Percentiles rank a stretch among this genome's conserved stretches.
These are phyloP conservation scores for Pythium rhizo-oryzae DNA, from an alignment of 352 stramenopile species.

Conservation along the genomic window DNA sequence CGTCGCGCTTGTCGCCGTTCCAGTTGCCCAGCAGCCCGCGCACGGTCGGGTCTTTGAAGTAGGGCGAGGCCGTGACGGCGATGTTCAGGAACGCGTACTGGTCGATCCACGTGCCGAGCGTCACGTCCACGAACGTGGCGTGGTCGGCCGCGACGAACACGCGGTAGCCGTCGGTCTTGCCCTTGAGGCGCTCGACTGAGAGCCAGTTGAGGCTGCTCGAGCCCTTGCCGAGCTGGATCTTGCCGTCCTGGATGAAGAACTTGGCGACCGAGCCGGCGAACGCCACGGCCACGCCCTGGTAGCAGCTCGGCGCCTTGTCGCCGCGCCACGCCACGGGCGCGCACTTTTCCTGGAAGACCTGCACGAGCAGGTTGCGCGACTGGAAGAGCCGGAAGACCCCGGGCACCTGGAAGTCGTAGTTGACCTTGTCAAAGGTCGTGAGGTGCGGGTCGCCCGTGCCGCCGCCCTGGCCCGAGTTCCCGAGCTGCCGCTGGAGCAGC, in stretches of 20 bases:
- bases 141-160: slow-evolving; percentile 32
- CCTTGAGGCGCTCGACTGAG: slow-evolving; percentile 33
- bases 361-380: slow-evolving; percentile 31
- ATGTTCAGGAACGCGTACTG: slow-evolving; percentile 37
- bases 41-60: slow-evolving; percentile 31
- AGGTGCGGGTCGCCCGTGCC: slow-evolving; percentile 38
- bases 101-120: slow-evolving; percentile 30
- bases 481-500: slow-evolving; percentile 17
- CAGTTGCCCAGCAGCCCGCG: slow-evolving; percentile 36
- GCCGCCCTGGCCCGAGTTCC: slow-evolving; percentile 15
- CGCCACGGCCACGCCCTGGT: slow-evolving; percentile 31
- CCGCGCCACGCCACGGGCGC: slow-evolving; percentile 13
- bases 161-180: slow-evolving; percentile 33
- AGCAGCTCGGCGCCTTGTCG: slow-evolving; percentile 28
- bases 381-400: slow-evolving; percentile 38
- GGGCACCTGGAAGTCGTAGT: slow-evolving; percentile 37
- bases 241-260: slow-evolving; percentile 33
- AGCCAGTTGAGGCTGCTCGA: slow-evolving; percentile 32
- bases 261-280: slow-evolving; percentile 35
- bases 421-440: slow-evolving; percentile 35
- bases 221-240: slow-evolving; percentile 30
- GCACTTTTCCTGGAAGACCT: slow-evolving; percentile 43
- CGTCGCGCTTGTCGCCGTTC: slow-evolving; percentile 32
- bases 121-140: slow-evolving; percentile 38
- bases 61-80: slow-evolving; percentile 30